Evolutionary conservation across 495 filamentous ascomycete species (phyloP).

Genomic region (Talaromyces ruber): DNA sequence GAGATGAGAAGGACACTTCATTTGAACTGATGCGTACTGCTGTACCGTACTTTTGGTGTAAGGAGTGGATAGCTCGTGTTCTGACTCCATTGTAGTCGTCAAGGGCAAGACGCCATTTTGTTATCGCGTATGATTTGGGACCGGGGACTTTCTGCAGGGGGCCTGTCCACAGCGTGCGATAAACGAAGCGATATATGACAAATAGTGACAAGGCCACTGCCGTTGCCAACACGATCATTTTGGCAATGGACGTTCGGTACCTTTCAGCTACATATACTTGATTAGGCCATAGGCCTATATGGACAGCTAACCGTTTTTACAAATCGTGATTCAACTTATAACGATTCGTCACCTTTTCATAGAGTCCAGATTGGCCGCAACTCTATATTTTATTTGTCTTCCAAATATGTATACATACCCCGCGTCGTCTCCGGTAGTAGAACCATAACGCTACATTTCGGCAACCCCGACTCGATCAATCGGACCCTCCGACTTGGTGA

Average conservation of each 20-base stretch:
- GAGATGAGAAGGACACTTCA: slow-evolving; percentile 25
- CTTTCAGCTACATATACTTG: not conserved
- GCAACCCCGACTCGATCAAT: not conserved
- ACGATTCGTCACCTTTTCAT: not conserved
- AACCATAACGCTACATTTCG: not conserved
- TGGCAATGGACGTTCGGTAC: not conserved
- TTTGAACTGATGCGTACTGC: slow-evolving; percentile 33
- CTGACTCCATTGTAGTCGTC: slow-evolving; percentile 25
- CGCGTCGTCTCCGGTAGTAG: not conserved
- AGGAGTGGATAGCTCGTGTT: slow-evolving; percentile 15
- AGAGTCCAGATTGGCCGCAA: not conserved
- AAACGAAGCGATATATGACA: not conserved
- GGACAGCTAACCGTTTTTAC: not conserved
- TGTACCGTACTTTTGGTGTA: slow-evolving; percentile 29
- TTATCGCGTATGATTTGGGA: slow-evolving; percentile 16
- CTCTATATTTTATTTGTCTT: not conserved
- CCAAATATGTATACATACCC: not conserved
- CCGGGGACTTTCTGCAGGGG: slow-evolving; percentile 15
- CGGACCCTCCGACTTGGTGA: not conserved
- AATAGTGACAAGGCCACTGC: not conserved
- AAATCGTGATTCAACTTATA: not conserved
- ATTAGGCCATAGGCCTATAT: not conserved
- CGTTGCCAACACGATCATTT: not conserved
- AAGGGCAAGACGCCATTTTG: slow-evolving; percentile 16
- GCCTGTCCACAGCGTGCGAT: not conserved